These are phyloP conservation scores for Ogataea dorogensis DNA, from an alignment of 805 yeast species.

Conservation along the genomic window DNA sequence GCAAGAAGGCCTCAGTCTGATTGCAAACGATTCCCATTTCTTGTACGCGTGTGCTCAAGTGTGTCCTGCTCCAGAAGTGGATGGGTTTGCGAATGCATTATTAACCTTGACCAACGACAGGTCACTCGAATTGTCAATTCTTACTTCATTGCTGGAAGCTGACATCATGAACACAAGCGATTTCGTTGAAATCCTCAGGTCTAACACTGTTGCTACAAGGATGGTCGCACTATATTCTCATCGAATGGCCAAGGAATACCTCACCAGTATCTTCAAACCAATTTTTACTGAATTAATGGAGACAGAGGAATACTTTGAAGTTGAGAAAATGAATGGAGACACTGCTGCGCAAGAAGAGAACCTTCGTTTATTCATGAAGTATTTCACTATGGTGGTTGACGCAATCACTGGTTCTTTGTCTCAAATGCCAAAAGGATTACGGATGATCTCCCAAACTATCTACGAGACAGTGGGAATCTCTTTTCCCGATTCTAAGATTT, in stretches of 20 bases:
- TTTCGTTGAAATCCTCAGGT: conserved; percentile 70
- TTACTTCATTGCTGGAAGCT: conserved; percentile 52
- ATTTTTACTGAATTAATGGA: conserved; percentile 52
- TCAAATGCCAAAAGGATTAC: conserved; percentile 67
- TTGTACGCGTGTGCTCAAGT: conserved; percentile 53
- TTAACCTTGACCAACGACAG: conserved; percentile 51
- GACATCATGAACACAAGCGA: conserved; percentile 62
- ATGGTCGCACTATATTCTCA: conserved; percentile 70
- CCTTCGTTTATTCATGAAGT: conserved; percentile 50
- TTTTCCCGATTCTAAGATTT: conserved; percentile 62
- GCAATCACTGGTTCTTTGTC: conserved; percentile 55
- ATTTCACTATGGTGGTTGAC: conserved; percentile 55
- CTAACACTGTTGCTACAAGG: conserved; percentile 81
- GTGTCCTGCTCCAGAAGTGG: conserved; percentile 70
- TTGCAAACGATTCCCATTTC: conserved; percentile 38
- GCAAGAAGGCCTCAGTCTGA: conserved; percentile 18
- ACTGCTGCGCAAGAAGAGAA: conserved; percentile 42
- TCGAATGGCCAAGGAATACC: conserved; percentile 60
- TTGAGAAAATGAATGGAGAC: conserved; percentile 45
- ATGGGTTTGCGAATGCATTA: conserved; percentile 64
- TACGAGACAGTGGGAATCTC: conserved; percentile 53
- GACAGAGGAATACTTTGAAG: conserved; percentile 56
- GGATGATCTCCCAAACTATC: conserved; percentile 67
- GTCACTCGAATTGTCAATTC: conserved; percentile 40
- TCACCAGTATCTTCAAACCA: conserved; percentile 52